Base-by-base conservation (phyloP, 495 filamentous ascomycete genomes). In the Bacidia rubella region DNA sequence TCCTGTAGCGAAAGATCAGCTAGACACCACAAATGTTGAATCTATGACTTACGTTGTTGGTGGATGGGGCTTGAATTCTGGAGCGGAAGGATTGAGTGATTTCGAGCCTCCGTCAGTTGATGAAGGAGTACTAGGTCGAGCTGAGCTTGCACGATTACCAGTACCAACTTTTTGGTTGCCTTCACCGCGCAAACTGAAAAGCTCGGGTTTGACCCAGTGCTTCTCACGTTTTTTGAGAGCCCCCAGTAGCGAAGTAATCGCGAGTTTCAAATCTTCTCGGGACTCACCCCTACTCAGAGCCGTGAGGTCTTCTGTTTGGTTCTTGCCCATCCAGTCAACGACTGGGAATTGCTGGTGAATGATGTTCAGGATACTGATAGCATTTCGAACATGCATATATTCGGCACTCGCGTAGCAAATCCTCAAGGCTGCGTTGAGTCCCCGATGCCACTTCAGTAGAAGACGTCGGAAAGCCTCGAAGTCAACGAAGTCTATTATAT, bases 351-450 rank as follows among this genome's bases (percentile, higher is more conserved):
- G 72, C 25, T 84, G 77, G 27, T 82, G 74, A 38, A 93, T 73
- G 5, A 78, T 75, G 62, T 92, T 95, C 49, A 96, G 72, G n/a
- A 97, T 70, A 52, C 82, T 89, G 57, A 96, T 93, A 27, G 89
- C 86, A 62, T 99, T 99, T 11, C 87, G 79, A 62, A 97, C 95
- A 64, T 95, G 89, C 88, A 95, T 97, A 75, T 92, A 99, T 63
- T 99, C 90, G 55, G 75, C 80, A 11, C 80, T 78, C 15, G 76
- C 74, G 23, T 97, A 73, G 65, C 90, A 95, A 19, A 70, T 74
- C 59, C 86, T 86, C 41, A 99, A 65, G 1, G 89, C 86, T 17
- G 66, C 72, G 59, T 80, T 79, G 26, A 99, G 68, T 24, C 81
- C 73, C 39, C 81, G 78, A 66, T 99, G 93, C 90, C 90, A 99